Base-by-base conservation (phyloP, 495 filamentous ascomycete species). In the Alectoria sarmentosa region DNA sequence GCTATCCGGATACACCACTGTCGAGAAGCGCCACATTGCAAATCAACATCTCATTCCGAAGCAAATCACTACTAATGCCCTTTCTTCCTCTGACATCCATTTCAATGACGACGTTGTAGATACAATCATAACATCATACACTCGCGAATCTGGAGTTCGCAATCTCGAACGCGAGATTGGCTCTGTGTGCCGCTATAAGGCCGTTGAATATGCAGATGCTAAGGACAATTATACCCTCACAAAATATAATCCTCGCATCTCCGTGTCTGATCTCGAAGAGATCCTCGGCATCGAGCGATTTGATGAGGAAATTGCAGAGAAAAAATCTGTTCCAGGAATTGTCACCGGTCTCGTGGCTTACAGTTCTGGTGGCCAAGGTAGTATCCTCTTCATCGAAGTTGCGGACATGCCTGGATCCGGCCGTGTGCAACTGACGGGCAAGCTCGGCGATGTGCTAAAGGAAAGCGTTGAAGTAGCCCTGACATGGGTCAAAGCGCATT, bases 291-390 rank as follows among this genome's bases (percentile, higher is more conserved):
- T 93, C 66, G 93, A 97, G 74, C 89, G 88, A 59, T 99, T 92
- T 73, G 90, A 96, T 67, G 91, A 96, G 74, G 94, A 99, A 75
- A 90, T 99, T 69, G 88, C 94, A 26, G 93, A 96, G 76, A 90
- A 90, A 71, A 86, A 84, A 61, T 85, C 86, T 65, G 90, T 90
- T 55, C 92, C 95, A 26, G 94, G 94, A 65, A 90, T 99, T 61
- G 94, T 99, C 60, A 99, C 95, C 9, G 94, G 95, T 52, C 86
- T 99, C 23, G 94, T 98, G 26, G 95, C 95, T n/a, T 98, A 96
- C 78, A 90, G 86, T 66, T 90, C 87, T 28, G 94, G 95, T 57
- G 91, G 91, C 52, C 91, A 96, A 75, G 94, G 94, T 54, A 92
- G 90, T 71, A 99, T 99, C 71, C 79, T 99, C 58, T 99, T 99